phyloP scores from a whole-genome alignment of 345 rosid species.

The Camelina sativa region DNA sequence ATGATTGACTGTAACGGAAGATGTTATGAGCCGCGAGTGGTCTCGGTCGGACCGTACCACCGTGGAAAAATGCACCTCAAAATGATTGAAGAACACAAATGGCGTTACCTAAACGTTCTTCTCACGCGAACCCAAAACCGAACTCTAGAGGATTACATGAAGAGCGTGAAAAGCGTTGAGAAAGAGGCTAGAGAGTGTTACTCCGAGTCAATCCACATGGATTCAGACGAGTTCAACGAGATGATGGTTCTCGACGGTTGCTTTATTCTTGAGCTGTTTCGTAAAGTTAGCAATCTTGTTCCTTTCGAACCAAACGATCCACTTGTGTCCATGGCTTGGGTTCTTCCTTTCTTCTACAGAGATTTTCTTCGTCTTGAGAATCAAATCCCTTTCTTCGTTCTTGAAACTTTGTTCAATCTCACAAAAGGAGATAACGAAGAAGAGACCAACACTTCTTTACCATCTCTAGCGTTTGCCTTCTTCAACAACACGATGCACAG shows the following conservation, averaged over 20 bases:
- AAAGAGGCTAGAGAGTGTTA: conserved; percentile 63
- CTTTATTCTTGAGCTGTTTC: conserved; percentile 65
- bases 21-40: conserved; percentile 68
- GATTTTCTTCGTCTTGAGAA: conserved; percentile 54
- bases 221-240: conserved; percentile 56
- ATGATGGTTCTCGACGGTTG: conserved; percentile 77
- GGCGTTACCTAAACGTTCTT: conserved; percentile 62
- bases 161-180: conserved; percentile 49
- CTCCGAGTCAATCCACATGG: conserved; percentile 58
- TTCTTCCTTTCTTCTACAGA: conserved; percentile 68
- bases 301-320: conserved; percentile 64
- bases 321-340: conserved; percentile 71
- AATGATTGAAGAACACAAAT: conserved; percentile 87
- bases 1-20: conserved; percentile 57
- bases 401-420: conserved; percentile 59
- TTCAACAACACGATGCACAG: conserved; percentile 61
- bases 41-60: conserved; percentile 83
- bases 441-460: conserved; percentile 48
- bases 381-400: conserved; percentile 75
- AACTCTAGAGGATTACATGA: conserved; percentile 54
- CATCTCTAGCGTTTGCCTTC: conserved; percentile 58
- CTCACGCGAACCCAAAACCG: conserved; percentile 49
- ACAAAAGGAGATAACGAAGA: conserved; percentile 41
- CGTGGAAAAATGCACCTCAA: conserved; percentile 48
- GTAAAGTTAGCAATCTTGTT: conserved; percentile 54